Evolutionary conservation across 345 rosid species (phyloP).

Genomic region (Salix dunnii): DNA sequence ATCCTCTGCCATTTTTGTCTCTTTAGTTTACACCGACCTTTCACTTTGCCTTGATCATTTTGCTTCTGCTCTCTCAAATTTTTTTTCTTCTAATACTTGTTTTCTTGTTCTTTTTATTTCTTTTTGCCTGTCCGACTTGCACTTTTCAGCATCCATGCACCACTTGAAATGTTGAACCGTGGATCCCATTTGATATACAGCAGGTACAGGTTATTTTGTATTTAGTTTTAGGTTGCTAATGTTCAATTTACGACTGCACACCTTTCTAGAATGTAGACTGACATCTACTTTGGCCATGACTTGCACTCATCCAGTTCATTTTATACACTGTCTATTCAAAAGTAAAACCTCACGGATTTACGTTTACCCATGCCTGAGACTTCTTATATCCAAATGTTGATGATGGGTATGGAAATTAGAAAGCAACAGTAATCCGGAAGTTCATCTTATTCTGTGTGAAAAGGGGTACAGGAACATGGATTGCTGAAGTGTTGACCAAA

Average conservation of each 20-base stretch:
- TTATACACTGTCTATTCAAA: not conserved
- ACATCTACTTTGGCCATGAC: not conserved
- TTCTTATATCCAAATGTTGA: not conserved
- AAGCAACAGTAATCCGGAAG: not conserved
- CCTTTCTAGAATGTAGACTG: not conserved
- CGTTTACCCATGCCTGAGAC: not conserved
- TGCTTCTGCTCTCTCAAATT: not conserved
- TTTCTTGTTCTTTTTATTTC: not conserved
- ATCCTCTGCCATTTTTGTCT: not conserved
- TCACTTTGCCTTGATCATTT: not conserved
- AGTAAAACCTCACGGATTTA: not conserved
- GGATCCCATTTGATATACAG: not conserved
- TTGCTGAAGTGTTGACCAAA: not conserved
- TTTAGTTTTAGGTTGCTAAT: not conserved
- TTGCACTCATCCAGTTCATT: not conserved
- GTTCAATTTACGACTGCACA: not conserved
- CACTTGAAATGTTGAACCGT: not conserved
- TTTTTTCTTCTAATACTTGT: not conserved
- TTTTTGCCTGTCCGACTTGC: not conserved
- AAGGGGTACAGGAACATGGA: not conserved
- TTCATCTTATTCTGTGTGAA: not conserved
- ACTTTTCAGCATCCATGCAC: not conserved
- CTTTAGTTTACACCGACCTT: not conserved
- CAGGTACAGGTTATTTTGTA: not conserved
- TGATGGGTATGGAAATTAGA: not conserved